Conservation (phyloP, 2,329 filamentous ascomycete species). For the Fusarium ambrosium region DNA sequence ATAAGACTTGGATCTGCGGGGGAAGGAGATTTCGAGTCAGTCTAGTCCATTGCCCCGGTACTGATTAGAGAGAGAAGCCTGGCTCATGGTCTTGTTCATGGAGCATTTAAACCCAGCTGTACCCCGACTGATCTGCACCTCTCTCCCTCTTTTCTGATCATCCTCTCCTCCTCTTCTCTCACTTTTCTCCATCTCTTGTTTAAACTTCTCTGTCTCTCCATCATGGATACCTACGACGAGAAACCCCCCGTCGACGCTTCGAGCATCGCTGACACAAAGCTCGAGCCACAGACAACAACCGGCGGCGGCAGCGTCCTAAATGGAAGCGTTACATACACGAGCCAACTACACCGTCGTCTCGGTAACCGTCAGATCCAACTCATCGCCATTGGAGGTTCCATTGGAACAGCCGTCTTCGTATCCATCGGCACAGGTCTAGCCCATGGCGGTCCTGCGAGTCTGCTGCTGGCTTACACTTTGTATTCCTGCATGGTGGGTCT, state of each 20-base stretch:
- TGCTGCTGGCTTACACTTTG: constrained; percentile 4
- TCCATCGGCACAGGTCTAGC: constrained; percentile 11
- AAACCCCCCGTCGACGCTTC: constrained; percentile 1
- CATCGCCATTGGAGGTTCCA: constrained; percentile 15
- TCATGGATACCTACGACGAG: constrained; percentile 16
- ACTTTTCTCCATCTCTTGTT: background rate
- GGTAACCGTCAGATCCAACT: constrained; percentile 17
- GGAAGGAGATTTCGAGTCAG: background rate
- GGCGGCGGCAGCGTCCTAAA: background rate
- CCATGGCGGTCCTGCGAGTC: constrained; percentile 4
- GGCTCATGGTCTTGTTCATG: background rate
- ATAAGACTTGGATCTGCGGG: background rate
- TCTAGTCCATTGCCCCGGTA: background rate
- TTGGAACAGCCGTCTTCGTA: constrained; percentile 12
- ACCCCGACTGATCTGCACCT: background rate
- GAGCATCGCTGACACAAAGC: constrained; percentile 2
- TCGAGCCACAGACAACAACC: background rate
- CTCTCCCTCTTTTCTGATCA: background rate
- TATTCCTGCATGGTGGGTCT: constrained; percentile 16
- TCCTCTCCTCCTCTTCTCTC: background rate
- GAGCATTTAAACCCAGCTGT: constrained; percentile 7
- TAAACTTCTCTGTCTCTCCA: background rate
- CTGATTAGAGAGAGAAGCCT: background rate
- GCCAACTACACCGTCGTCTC: constrained; percentile 9
- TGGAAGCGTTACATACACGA: background rate